These are phyloP conservation scores for Nymphaea thermarum DNA, from an alignment of 164 flowering plant genomes.

Conservation along the genomic window DNA sequence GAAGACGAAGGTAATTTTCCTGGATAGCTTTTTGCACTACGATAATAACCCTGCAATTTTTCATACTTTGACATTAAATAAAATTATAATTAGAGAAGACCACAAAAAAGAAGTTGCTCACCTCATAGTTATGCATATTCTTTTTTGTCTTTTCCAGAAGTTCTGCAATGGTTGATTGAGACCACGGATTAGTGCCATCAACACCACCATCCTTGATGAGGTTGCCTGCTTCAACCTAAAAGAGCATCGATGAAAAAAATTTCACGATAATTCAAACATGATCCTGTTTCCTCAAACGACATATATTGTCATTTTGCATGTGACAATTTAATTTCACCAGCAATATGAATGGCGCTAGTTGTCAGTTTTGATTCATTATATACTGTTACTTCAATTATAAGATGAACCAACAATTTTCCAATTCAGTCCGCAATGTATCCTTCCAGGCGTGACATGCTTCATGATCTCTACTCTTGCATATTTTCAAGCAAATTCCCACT, in stretches of 20 bases:
- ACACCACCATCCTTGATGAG: slow-evolving; percentile 10
- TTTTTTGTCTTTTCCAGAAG: slow-evolving; percentile 36
- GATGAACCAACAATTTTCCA: too few species aligned
- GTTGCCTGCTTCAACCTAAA: slow-evolving; percentile 21
- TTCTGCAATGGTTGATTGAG: slow-evolving; percentile 31
- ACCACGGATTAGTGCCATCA: slow-evolving; percentile 62
- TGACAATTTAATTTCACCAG: too few species aligned
- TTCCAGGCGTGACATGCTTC: too few species aligned
- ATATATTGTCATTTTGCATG: too few species aligned
- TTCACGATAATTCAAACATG: background rate
- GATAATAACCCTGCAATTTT: slow-evolving; percentile 64
- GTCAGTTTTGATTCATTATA: too few species aligned
- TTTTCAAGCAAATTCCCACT: too few species aligned
- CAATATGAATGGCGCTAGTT: too few species aligned
- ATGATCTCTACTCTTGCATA: too few species aligned
- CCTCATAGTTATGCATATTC: slow-evolving; percentile 48
- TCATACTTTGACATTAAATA: background rate
- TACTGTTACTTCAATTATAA: too few species aligned
- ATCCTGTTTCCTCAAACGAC: background rate
- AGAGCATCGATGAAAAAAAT: slow-evolving; percentile 4
- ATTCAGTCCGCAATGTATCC: too few species aligned
- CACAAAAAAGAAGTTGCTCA: slow-evolving; percentile 20
- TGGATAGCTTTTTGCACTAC: slow-evolving; percentile 37
- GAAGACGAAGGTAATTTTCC: slow-evolving; percentile 51
- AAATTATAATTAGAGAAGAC: slow-evolving; percentile 1